phyloP scores from a whole-genome alignment of 116 monocot species.

The Iris pallida region DNA sequence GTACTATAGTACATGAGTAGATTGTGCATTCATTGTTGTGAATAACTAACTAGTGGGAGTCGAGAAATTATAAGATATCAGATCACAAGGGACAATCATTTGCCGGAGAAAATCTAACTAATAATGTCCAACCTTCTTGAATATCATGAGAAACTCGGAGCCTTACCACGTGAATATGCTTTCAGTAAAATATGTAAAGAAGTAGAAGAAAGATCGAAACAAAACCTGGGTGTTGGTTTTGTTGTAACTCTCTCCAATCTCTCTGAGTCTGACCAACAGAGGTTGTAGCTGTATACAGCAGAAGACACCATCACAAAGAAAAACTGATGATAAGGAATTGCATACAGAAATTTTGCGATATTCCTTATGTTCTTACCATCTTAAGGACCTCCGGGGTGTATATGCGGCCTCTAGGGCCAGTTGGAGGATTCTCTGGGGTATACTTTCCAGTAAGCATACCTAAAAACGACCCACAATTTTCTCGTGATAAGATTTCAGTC shows the following conservation, averaged over 20 bases:
- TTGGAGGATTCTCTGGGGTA: constrained; percentile 77
- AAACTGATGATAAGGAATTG: background rate
- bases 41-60: background rate
- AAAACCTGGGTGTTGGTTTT: constrained; percentile 85
- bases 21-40: too few relatives aligned
- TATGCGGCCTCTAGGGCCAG: constrained; percentile 73
- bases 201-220: background rate
- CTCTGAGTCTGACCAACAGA: constrained; percentile 62
- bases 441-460: constrained; percentile 90
- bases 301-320: constrained; percentile 5
- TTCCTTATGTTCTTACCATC: constrained; percentile 35
- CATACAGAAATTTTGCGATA: background rate
- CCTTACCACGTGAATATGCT: background rate
- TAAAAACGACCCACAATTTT: constrained; percentile 17
- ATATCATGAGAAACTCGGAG: background rate
- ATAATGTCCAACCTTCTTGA: background rate
- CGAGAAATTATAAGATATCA: background rate
- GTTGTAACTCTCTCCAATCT: constrained; percentile 60
- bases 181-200: background rate
- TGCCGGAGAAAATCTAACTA: background rate
- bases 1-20: too few relatives aligned
- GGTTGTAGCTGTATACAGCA: constrained; percentile 66
- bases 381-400: constrained; percentile 77
- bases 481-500: background rate
- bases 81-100: background rate